Conservation (phyloP, 2,329 filamentous ascomycete genomes). For the Fusarium multiceps region DNA sequence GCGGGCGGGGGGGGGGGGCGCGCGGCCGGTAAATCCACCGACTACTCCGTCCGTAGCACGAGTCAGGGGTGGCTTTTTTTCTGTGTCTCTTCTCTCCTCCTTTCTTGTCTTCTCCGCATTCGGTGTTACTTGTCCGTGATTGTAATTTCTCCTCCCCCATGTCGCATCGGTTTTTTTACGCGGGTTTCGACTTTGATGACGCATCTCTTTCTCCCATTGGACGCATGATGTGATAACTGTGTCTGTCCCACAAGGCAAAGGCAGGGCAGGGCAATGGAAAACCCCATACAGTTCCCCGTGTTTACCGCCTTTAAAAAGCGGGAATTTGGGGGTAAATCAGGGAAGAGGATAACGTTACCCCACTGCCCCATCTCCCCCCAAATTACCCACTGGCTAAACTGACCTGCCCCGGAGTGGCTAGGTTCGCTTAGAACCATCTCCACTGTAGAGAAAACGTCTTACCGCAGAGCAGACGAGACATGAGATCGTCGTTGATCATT, state of each 20-base stretch:
- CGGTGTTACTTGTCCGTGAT: slow-evolving; percentile 3
- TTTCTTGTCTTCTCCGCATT: slow-evolving; percentile 2
- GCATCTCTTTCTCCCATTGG: not conserved
- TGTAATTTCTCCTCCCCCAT: not conserved
- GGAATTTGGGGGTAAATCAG: slow-evolving; percentile 3
- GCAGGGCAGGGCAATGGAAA: not conserved
- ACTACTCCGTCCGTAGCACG: not conserved
- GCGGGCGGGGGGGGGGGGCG: no score
- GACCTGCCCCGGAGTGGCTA: not conserved
- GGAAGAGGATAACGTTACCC: not conserved
- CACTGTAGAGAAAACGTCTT: not conserved
- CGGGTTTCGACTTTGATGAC: not conserved
- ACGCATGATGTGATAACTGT: not conserved
- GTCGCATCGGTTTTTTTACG: not conserved
- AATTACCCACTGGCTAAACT: slow-evolving; percentile 7
- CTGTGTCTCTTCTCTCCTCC: not conserved
- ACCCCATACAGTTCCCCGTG: not conserved
- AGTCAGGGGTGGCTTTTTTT: not conserved
- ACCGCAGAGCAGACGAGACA: not conserved
- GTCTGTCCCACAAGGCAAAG: not conserved
- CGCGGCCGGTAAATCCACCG: not conserved
- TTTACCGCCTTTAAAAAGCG: slow-evolving; percentile 7
- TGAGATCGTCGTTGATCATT: not conserved
- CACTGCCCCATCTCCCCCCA: not conserved
- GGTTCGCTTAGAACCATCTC: not conserved